Conservation (phyloP, 208 protist genomes). For the Wallacemonas sp. region DNA sequence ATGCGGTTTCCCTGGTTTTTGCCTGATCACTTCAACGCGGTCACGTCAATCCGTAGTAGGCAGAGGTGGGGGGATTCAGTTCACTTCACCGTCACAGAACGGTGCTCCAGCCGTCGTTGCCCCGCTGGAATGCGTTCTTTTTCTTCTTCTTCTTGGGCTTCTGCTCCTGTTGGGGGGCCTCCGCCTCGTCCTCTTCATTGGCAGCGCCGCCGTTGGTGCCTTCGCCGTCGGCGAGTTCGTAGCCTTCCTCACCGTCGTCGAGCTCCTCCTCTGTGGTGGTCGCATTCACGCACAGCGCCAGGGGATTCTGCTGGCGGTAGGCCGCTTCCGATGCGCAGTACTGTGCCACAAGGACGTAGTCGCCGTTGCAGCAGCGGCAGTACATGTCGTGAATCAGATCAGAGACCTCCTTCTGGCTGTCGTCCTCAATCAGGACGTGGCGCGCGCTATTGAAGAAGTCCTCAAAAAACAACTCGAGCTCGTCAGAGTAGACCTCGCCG, state of each 20-base stretch:
- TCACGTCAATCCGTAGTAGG: too few relatives aligned
- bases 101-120: slow-evolving; percentile 74
- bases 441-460: slow-evolving; percentile 76
- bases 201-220: neutral
- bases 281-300: slow-evolving; percentile 65
- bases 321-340: slow-evolving; percentile 45
- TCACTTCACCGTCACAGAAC: slow-evolving; percentile 21
- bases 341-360: slow-evolving; percentile 60
- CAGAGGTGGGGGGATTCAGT: too few relatives aligned
- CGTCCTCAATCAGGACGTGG: slow-evolving; percentile 79
- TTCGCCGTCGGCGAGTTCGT: slow-evolving; percentile 13
- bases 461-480: slow-evolving; percentile 87
- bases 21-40: too few relatives aligned
- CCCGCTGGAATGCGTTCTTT: slow-evolving; percentile 69
- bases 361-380: slow-evolving; percentile 73
- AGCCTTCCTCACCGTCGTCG: slow-evolving; percentile 10
- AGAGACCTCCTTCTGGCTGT: slow-evolving; percentile 85
- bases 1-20: too few relatives aligned
- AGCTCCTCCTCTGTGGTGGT: slow-evolving; percentile 26
- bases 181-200: slow-evolving; percentile 11
- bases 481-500: slow-evolving; percentile 84
- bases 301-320: slow-evolving; percentile 71
- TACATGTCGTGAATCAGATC: slow-evolving; percentile 88
- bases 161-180: slow-evolving; percentile 20
- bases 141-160: slow-evolving; percentile 47